These are phyloP conservation scores for Boletus rex-veris DNA, from an alignment of 768 basidiomycete species.

Conservation along the genomic window DNA sequence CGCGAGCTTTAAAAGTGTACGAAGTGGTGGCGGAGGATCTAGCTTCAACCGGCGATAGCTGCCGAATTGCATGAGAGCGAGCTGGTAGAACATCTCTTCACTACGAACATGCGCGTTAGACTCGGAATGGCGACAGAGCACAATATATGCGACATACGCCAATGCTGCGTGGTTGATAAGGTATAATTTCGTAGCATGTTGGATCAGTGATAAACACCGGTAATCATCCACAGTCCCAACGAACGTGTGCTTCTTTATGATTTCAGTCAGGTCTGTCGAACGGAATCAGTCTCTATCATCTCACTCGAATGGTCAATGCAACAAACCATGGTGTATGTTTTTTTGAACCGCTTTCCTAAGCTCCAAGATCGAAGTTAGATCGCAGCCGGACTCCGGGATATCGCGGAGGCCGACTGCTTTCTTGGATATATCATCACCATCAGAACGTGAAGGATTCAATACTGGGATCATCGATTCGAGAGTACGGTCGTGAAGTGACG, in stretches of 20 bases:
- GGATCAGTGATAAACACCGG: slow-evolving; percentile 75
- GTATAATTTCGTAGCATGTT: slow-evolving; percentile 85
- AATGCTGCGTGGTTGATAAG: slow-evolving; percentile 82
- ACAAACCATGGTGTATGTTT: slow-evolving; percentile 67
- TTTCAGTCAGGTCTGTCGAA: slow-evolving; percentile 69
- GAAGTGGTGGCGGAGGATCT: slow-evolving; percentile 76
- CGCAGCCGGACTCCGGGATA: slow-evolving; percentile 73
- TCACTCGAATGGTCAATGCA: not conserved
- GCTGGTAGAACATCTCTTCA: slow-evolving; percentile 93
- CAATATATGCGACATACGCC: slow-evolving; percentile 52
- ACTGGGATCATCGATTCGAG: slow-evolving; percentile 93
- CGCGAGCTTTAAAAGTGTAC: slow-evolving; percentile 71
- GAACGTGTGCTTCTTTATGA: slow-evolving; percentile 83
- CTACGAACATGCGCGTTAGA: slow-evolving; percentile 36
- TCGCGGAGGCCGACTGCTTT: slow-evolving; percentile 38
- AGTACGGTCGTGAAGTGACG: slow-evolving; percentile 82
- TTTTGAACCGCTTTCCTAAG: slow-evolving; percentile 60
- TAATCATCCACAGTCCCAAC: slow-evolving; percentile 85
- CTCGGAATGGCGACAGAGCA: not conserved
- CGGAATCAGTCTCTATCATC: not conserved
- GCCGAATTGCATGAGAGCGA: slow-evolving; percentile 89
- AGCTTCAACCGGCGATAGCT: slow-evolving; percentile 72
- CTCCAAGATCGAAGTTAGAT: slow-evolving; percentile 67
- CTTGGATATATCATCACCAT: slow-evolving; percentile 19
- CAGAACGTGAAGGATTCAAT: slow-evolving; percentile 47